phyloP scores from a whole-genome alignment of 2,329 filamentous ascomycete species.

The Fusarium subtropicale region DNA sequence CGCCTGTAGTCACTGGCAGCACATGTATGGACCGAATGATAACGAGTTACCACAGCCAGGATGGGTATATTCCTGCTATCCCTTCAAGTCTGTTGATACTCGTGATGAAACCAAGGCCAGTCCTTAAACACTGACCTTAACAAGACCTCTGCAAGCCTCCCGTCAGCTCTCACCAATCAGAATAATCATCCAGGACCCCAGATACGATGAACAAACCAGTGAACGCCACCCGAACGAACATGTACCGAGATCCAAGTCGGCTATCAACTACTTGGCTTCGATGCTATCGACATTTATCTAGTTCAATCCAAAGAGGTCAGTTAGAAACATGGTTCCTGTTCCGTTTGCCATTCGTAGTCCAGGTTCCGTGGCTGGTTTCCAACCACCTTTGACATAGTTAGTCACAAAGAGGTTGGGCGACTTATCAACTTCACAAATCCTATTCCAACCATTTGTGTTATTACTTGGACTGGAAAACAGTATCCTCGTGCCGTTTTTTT shows the following conservation, averaged over 20 bases:
- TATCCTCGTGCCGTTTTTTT: background rate
- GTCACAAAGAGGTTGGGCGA: slow-evolving; percentile 8
- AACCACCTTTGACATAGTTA: slow-evolving; percentile 11
- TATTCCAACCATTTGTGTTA: slow-evolving; percentile 1
- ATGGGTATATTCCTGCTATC: slow-evolving; percentile 10
- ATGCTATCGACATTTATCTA: background rate
- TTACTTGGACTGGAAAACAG: background rate
- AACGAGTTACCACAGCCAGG: background rate
- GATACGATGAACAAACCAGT: slow-evolving; percentile 11
- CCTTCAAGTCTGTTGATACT: slow-evolving; percentile 17
- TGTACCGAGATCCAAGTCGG: slow-evolving; percentile 16
- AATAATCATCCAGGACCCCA: slow-evolving; percentile 24
- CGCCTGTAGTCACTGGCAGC: slow-evolving; percentile 7
- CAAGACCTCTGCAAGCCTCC: slow-evolving; percentile 27
- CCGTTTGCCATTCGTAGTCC: background rate
- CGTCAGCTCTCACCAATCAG: slow-evolving; percentile 40
- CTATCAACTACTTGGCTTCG: background rate
- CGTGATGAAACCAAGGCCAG: slow-evolving; percentile 34
- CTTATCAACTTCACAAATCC: background rate
- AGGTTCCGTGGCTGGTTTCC: background rate
- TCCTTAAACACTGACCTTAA: slow-evolving; percentile 24
- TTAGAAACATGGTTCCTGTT: background rate
- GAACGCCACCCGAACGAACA: background rate
- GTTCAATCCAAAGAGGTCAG: background rate
- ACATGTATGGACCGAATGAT: slow-evolving; percentile 15